These are phyloP conservation scores for Protomyces inouyei DNA, from an alignment of 1,139 yeast genomes.

Conservation along the genomic window DNA sequence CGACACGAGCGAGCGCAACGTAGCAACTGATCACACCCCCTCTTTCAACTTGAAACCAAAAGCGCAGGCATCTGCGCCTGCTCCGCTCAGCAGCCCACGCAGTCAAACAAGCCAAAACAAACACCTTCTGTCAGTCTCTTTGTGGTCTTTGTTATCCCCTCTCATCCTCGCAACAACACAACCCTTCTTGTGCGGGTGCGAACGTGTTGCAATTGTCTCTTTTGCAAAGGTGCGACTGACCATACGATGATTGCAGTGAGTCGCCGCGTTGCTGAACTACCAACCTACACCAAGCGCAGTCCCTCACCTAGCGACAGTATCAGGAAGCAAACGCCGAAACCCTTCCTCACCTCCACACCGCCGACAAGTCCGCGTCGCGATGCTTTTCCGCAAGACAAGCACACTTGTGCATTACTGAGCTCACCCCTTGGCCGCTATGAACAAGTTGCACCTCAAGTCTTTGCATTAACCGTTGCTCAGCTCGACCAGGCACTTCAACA, in stretches of 20 bases:
- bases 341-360: background rate
- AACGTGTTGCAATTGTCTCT: too few relatives aligned
- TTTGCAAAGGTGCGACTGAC: too few relatives aligned
- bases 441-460: conserved; percentile 32
- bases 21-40: too few relatives aligned
- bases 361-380: background rate
- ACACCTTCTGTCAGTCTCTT: background rate
- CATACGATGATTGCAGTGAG: conserved; percentile 9
- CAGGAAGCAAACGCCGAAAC: background rate
- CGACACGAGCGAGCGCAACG: too few relatives aligned
- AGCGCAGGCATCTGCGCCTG: too few relatives aligned
- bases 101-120: background rate
- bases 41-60: too few relatives aligned
- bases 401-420: background rate
- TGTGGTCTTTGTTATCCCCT: too few relatives aligned
- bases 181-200: background rate
- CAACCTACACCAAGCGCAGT: conserved; percentile 9
- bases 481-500: conserved; percentile 37
- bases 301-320: background rate
- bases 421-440: background rate
- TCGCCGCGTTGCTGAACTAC: conserved; percentile 10
- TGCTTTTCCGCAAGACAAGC: background rate
- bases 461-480: conserved; percentile 36
- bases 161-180: background rate
- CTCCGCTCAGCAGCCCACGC: background rate